Percentiles rank a stretch among this genome's conserved stretches.
Evolutionary conservation across 495 filamentous ascomycete genomes (phyloP).

Genomic region (Xylona heveae): DNA sequence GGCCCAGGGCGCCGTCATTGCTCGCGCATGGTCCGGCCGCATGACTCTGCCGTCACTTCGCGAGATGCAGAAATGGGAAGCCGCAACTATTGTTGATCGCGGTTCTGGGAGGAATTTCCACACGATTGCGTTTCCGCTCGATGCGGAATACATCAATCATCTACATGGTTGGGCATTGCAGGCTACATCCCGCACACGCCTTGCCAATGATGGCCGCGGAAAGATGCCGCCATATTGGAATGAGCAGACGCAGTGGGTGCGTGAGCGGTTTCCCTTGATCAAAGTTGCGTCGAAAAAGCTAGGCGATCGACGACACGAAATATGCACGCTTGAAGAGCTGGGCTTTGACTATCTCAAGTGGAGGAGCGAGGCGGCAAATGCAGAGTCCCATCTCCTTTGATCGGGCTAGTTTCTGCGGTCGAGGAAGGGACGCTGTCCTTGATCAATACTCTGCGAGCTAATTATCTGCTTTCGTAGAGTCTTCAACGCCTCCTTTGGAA

Average conservation of each 20-base stretch:
- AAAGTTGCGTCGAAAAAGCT: constrained; percentile 28
- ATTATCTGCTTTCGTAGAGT: too few species aligned
- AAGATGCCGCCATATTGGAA: constrained; percentile 50
- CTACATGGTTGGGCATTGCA: constrained; percentile 37
- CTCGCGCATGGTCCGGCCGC: constrained; percentile 49
- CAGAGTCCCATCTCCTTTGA: too few species aligned
- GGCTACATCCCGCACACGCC: constrained; percentile 19
- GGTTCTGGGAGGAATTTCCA: constrained; percentile 37
- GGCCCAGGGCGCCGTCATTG: constrained; percentile 55
- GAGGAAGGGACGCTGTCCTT: too few species aligned
- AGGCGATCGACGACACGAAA: constrained; percentile 19
- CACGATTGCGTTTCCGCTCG: constrained; percentile 45
- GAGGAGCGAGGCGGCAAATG: too few species aligned
- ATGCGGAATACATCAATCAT: constrained; percentile 60
- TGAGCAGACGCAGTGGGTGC: constrained; percentile 39
- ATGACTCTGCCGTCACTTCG: constrained; percentile 35
- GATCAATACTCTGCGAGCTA: too few species aligned
- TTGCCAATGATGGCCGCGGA: constrained; percentile 27
- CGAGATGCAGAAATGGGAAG: constrained; percentile 51
- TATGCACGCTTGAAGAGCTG: constrained; percentile 31
- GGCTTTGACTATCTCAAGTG: constrained; percentile 34
- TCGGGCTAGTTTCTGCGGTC: too few species aligned
- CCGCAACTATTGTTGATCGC: constrained; percentile 14
- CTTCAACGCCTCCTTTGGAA: too few species aligned
- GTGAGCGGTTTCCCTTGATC: constrained; percentile 31